A percentile compares a stretch with the other conserved stretches of the same genome.
phyloP scores from a whole-genome alignment of 2,329 filamentous ascomycete species.

The Aureobasidium sp. region DNA sequence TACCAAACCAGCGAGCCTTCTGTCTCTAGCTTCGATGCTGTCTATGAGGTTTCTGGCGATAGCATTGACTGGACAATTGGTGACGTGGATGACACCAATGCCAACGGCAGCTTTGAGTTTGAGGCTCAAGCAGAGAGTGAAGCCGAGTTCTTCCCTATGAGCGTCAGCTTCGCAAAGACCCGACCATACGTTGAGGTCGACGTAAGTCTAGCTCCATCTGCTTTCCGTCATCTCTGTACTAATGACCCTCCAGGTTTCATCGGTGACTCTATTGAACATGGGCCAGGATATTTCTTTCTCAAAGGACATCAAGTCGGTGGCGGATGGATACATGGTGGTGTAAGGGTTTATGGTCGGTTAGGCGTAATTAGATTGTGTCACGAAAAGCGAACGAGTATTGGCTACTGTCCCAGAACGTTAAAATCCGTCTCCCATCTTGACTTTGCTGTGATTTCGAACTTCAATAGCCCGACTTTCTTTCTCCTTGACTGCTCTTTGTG shows the following conservation, averaged over 20 bases:
- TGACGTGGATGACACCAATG: slow-evolving; percentile 70
- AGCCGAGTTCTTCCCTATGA: slow-evolving; percentile 97
- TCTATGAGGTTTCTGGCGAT: slow-evolving; percentile 89
- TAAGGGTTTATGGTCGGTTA: slow-evolving; percentile 33
- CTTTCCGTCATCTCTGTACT: slow-evolving; percentile 16
- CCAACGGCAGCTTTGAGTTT: slow-evolving; percentile 86
- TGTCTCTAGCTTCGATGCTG: slow-evolving; percentile 86
- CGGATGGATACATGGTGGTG: slow-evolving; percentile 69
- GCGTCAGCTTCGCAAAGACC: slow-evolving; percentile 76
- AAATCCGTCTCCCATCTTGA: not conserved
- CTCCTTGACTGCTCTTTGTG: not conserved
- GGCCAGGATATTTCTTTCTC: slow-evolving; percentile 73
- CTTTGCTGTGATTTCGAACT: not conserved
- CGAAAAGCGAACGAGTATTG: slow-evolving; percentile 8
- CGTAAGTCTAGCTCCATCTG: slow-evolving; percentile 48
- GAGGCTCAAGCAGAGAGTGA: slow-evolving; percentile 82
- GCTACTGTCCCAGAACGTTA: not conserved
- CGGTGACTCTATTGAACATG: slow-evolving; percentile 63
- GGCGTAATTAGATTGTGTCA: slow-evolving; percentile 9
- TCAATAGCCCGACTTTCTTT: too few species aligned
- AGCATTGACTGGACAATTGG: slow-evolving; percentile 92
- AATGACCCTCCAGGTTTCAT: slow-evolving; percentile 47
- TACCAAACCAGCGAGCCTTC: slow-evolving; percentile 77
- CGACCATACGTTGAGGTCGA: slow-evolving; percentile 86
- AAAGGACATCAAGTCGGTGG: slow-evolving; percentile 68